Percentiles rank a stretch among this genome's conserved stretches.
phyloP scores from a whole-genome alignment of 2,329 filamentous ascomycete genomes.

The Aspergillus tubingensis region DNA sequence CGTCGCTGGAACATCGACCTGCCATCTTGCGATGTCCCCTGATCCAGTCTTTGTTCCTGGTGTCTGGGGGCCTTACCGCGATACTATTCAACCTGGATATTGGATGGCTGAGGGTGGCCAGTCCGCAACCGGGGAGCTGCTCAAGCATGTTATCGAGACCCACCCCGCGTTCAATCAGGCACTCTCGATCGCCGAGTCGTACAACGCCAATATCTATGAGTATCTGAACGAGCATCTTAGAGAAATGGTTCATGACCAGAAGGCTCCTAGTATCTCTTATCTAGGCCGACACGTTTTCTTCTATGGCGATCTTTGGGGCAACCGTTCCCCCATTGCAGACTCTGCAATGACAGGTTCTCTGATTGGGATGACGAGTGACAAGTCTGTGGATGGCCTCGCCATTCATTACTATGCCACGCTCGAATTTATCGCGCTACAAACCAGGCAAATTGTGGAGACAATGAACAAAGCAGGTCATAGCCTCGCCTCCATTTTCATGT shows the following conservation, averaged over 20 bases:
- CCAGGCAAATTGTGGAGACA: conserved; percentile 86
- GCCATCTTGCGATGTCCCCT: conserved; percentile 92
- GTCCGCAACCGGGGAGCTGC: conserved; percentile 89
- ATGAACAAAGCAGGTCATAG: conserved; percentile 91
- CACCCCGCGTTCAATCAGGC: conserved; percentile 88
- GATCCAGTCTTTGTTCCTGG: conserved; percentile 91
- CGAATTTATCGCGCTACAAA: conserved; percentile 98
- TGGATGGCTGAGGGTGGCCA: conserved; percentile 99
- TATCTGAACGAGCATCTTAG: conserved; percentile 87
- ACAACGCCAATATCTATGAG: conserved; percentile 89
- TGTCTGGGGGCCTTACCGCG: conserved; percentile 95
- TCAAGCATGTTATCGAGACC: conserved; percentile 92
- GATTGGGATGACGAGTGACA: conserved; percentile 84
- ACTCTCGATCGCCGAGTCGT: conserved; percentile 73
- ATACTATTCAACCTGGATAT: conserved; percentile 85
- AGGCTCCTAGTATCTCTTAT: conserved; percentile 78
- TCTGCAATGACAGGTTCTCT: conserved; percentile 88
- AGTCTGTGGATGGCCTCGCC: conserved; percentile 81
- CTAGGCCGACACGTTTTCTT: conserved; percentile 95
- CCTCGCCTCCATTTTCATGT: conserved; percentile 97
- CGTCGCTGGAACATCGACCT: conserved; percentile 95
- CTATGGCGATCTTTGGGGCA: conserved; percentile 96
- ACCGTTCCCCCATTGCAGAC: conserved; percentile 90
- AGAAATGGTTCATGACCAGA: conserved; percentile 68
- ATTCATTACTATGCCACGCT: conserved; percentile 93